phyloP scores from a whole-genome alignment of 2,329 filamentous ascomycete species.

The Hymenoscyphus occultus region DNA sequence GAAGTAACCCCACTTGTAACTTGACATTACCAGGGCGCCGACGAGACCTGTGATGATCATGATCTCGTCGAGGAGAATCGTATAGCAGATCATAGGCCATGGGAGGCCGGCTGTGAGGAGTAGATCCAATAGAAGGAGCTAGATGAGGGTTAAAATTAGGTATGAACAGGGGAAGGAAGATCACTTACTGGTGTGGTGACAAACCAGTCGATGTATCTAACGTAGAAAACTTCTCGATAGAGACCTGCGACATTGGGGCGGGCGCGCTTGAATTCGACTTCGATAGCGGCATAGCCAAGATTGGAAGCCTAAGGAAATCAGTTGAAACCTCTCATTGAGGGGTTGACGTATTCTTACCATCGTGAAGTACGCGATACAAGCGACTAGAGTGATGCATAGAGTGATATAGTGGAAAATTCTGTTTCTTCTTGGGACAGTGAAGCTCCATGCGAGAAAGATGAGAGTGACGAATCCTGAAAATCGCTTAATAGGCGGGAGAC shows the following conservation, averaged over 20 bases:
- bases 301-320: constrained; percentile 48
- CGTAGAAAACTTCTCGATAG: constrained; percentile 64
- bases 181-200: constrained; percentile 54
- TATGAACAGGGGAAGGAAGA: background rate
- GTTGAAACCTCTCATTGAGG: background rate
- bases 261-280: constrained; percentile 53
- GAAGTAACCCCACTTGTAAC: constrained; percentile 69
- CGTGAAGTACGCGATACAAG: constrained; percentile 61
- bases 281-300: constrained; percentile 59
- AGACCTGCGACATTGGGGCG: constrained; percentile 45
- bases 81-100: constrained; percentile 60
- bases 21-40: constrained; percentile 58
- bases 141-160: background rate
- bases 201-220: constrained; percentile 62
- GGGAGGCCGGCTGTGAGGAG: constrained; percentile 63
- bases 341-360: constrained; percentile 41
- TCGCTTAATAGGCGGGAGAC: too few relatives aligned
- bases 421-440: constrained; percentile 52
- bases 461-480: constrained; percentile 44
- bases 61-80: constrained; percentile 60
- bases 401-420: constrained; percentile 65
- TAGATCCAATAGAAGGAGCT: constrained; percentile 57
- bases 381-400: constrained; percentile 54
- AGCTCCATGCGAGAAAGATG: constrained; percentile 49
- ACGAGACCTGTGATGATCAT: constrained; percentile 68